phyloP scores from a whole-genome alignment of 1,139 yeast genomes.

The Saccharomycopsis phalli region DNA sequence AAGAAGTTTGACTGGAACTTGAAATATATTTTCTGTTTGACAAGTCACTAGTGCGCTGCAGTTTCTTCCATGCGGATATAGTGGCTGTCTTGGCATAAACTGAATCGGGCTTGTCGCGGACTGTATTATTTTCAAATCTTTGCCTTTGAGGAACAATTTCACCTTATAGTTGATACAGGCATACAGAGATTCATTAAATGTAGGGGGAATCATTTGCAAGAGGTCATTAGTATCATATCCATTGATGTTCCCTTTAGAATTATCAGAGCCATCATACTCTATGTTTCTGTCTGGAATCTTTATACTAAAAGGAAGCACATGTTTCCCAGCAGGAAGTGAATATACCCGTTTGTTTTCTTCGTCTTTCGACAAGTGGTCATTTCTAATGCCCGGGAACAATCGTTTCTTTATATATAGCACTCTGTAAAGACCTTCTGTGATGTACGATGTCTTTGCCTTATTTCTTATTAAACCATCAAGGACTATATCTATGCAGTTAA shows the following conservation, averaged over 20 bases:
- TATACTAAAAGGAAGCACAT: conserved; percentile 2
- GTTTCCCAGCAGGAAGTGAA: conserved; percentile 1
- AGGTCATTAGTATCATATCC: conserved; percentile 3
- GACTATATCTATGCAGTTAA: conserved; percentile 3
- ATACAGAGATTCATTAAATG: conserved; percentile 4
- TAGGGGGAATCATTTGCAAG: conserved; percentile 4
- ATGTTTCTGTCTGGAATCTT: conserved; percentile 5
- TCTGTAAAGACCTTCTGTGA: conserved; percentile 2
- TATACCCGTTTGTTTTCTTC: neutral
- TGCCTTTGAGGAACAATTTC: conserved; percentile 3
- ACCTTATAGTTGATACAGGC: conserved; percentile 4
- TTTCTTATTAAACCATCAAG: conserved; percentile 5
- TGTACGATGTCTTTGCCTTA: neutral
- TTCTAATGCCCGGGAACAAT: conserved; percentile 1
- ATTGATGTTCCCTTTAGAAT: too few species aligned
- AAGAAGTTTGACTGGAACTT: neutral
- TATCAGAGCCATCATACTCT: conserved; percentile 1
- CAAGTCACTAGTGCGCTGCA: too few species aligned
- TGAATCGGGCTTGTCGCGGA: neutral
- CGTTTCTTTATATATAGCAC: conserved; percentile 1
- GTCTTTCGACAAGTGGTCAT: neutral
- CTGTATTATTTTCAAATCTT: neutral
- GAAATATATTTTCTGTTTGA: conserved; percentile 1
- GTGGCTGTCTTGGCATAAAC: conserved; percentile 8
- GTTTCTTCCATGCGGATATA: neutral